Base-by-base conservation (phyloP, 345 rosid genomes). In the Populus pruinosa region DNA sequence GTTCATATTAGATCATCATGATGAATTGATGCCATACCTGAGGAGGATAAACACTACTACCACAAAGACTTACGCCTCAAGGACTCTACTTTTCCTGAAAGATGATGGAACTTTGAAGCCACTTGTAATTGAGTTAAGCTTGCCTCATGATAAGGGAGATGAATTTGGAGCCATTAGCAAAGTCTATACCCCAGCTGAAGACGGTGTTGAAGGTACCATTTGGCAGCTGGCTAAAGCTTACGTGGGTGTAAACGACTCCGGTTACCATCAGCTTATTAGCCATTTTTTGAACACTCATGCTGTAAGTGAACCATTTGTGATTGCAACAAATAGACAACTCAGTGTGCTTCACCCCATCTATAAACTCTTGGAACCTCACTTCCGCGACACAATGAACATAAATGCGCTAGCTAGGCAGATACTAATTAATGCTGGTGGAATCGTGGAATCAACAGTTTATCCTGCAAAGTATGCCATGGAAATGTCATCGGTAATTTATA, bases 171-270 rank as follows among this genome's bases (percentile, higher is more conserved):
- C 87, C 6, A 76, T 82, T 33, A 90, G 92, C 83, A 81, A 89
- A 78, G 97, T 93, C 2, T 87, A 84, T 69, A 92, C 85, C 0
- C 97, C 97, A 31, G 86, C 93, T 39, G 91, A 88, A 75, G 69
- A 87, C 50, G 93, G 92, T 0, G 84, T 85, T 29, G 74, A 87
- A 76, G 89, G 83, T 77, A 80, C 94, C n/a, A 74, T 89, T 47
- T 94, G 98, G 98, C 83, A 89, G 70, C 84, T 94, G 39, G 97
- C 98, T 13, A 94, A 92, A 76, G 97, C 98, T 77, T 94, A 89
- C 41, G 98, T 89, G 0, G 88, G 87, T 10, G 95, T 91, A 43
- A 91, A 90, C 72, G 98, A 94, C 82, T 91, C 98, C 1, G 97
- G 98, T 53, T 76, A 79, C 68, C 98, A 94, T 80, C 97, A 94